phyloP scores from a whole-genome alignment of 1,284 basidiomycete genomes.

The Sanghuangporus weigelae region DNA sequence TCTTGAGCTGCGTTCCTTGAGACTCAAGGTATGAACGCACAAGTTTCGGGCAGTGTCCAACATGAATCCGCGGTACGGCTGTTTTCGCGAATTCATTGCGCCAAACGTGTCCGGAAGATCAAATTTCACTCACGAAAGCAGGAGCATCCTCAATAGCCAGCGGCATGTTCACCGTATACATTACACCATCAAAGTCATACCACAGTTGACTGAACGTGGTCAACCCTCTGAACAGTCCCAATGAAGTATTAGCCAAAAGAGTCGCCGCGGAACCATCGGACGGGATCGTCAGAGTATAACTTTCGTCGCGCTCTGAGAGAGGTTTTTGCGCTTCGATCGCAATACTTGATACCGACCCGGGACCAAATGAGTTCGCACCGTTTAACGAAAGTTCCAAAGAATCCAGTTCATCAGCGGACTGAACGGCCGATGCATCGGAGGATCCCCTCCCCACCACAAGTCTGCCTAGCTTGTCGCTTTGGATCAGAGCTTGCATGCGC shows the following conservation, averaged over 20 bases:
- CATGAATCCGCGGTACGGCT: conserved; percentile 78
- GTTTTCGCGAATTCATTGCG: not conserved
- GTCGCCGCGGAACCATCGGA: conserved; percentile 52
- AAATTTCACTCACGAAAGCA: conserved; percentile 44
- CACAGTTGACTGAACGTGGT: conserved; percentile 81
- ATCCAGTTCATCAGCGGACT: not conserved
- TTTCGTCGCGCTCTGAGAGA: conserved; percentile 55
- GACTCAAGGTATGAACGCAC: conserved; percentile 26
- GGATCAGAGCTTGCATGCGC: conserved; percentile 36
- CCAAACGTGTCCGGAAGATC: not conserved
- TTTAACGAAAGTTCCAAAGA: not conserved
- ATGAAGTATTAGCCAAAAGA: conserved; percentile 62
- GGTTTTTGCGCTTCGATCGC: conserved; percentile 50
- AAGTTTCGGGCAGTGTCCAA: conserved; percentile 75
- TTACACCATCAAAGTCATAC: conserved; percentile 46
- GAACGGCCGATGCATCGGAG: not conserved
- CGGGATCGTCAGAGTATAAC: conserved; percentile 62
- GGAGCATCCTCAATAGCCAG: conserved; percentile 57
- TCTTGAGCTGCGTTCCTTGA: not conserved
- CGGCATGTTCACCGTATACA: conserved; percentile 58
- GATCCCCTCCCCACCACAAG: conserved; percentile 47
- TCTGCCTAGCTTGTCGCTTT: conserved; percentile 43
- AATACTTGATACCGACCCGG: conserved; percentile 33
- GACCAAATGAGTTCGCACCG: not conserved
- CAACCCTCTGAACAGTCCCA: conserved; percentile 77